phyloP scores from a whole-genome alignment of 306 rosid species.

The Cucurbita pepo region DNA sequence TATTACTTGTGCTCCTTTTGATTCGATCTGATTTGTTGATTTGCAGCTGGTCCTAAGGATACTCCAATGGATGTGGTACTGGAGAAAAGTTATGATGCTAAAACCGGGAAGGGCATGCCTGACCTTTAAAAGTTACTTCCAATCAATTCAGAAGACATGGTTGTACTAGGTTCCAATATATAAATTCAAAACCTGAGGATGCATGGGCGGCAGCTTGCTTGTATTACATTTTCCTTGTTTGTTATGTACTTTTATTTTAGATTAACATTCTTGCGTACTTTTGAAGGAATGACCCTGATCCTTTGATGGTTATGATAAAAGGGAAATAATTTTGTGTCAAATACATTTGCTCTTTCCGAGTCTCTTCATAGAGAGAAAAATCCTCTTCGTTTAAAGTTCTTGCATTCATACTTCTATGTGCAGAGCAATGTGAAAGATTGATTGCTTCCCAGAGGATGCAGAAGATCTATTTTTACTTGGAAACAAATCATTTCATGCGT shows the following conservation, averaged over 20 bases:
- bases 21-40: conserved; percentile 5
- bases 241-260: neutral
- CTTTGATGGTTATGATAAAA: neutral
- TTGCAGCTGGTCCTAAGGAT: conserved; percentile 85
- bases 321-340: neutral
- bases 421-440: neutral
- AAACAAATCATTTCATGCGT: neutral
- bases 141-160: neutral
- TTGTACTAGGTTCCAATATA: too few species aligned
- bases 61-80: conserved; percentile 55
- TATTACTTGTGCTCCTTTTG: neutral
- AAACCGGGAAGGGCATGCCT: conserved; percentile 85
- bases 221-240: neutral
- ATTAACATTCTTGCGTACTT: neutral
- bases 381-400: neutral
- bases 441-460: neutral
- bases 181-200: too few species aligned
- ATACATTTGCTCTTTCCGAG: neutral
- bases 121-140: conserved; percentile 29
- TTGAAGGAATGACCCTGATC: neutral
- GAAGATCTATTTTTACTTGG: neutral
- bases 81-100: conserved; percentile 70
- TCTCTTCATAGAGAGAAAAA: neutral
- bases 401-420: neutral
- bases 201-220: neutral